phyloP scores from a whole-genome alignment of 1,284 basidiomycete genomes.

The Cutaneotrichosporon sp. region DNA sequence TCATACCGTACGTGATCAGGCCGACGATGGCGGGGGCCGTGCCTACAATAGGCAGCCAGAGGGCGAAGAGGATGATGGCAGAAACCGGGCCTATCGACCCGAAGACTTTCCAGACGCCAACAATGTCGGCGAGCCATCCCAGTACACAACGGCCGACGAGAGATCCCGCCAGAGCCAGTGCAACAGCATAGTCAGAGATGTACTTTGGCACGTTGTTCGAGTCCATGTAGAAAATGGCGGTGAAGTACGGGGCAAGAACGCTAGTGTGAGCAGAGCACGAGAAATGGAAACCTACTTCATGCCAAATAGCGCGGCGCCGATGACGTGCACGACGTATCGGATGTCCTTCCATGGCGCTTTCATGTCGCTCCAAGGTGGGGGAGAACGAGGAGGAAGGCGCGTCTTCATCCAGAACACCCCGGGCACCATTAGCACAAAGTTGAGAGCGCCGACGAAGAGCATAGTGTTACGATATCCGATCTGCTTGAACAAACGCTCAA shows the following conservation, averaged over 20 bases:
- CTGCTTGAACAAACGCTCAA: conserved; percentile 31
- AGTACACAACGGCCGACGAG: conserved; percentile 36
- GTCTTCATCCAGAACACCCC: conserved; percentile 39
- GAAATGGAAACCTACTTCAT: conserved; percentile 26
- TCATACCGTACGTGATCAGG: conserved; percentile 34
- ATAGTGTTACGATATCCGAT: conserved; percentile 38
- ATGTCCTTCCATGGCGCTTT: conserved; percentile 33
- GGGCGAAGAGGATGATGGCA: conserved; percentile 30
- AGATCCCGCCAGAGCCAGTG: conserved; percentile 37
- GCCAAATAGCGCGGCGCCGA: conserved; percentile 26
- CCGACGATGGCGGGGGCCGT: conserved; percentile 35
- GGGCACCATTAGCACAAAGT: conserved; percentile 37
- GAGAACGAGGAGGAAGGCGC: conserved; percentile 34
- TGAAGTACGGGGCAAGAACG: conserved; percentile 36
- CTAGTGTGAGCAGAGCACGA: conserved; percentile 9
- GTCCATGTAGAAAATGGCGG: conserved; percentile 26
- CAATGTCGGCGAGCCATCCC: conserved; percentile 33
- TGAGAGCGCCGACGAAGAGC: conserved; percentile 40
- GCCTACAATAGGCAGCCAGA: conserved; percentile 36
- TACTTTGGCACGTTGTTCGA: conserved; percentile 23
- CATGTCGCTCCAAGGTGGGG: conserved; percentile 32
- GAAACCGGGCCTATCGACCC: conserved; percentile 21
- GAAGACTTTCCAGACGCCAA: conserved; percentile 41
- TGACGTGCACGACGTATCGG: conserved; percentile 28
- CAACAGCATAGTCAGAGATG: conserved; percentile 35